phyloP scores from a whole-genome alignment of 805 yeast genomes.

The Candida awuae region DNA sequence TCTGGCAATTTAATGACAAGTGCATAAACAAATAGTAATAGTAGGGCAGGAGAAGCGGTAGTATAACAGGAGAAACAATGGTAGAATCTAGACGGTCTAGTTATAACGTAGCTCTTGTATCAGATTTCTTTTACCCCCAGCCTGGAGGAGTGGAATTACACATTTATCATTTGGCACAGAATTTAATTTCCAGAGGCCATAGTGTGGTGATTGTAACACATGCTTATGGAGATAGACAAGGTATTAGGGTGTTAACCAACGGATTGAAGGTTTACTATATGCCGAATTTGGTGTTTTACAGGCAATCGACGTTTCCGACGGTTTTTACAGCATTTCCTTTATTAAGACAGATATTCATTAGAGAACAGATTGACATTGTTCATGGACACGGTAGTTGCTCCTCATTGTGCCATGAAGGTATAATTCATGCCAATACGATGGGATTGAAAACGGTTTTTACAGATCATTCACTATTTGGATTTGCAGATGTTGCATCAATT shows the following conservation, averaged over 20 bases:
- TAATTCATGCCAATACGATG: constrained; percentile 89
- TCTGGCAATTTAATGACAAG: no score
- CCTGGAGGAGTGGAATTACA: constrained; percentile 98
- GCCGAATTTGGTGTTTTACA: constrained; percentile 70
- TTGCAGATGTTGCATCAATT: constrained; percentile 76
- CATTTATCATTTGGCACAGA: constrained; percentile 82
- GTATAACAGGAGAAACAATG: not conserved
- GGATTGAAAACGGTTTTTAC: constrained; percentile 88
- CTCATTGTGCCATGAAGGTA: constrained; percentile 79
- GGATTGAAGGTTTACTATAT: constrained; percentile 91
- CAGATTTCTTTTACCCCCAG: constrained; percentile 97
- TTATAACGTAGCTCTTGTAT: constrained; percentile 46
- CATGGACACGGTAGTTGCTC: constrained; percentile 95
- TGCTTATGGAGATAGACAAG: constrained; percentile 73
- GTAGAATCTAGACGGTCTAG: no score
- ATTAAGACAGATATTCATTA: constrained; percentile 70
- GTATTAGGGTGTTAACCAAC: constrained; percentile 74
- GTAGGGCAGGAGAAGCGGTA: no score
- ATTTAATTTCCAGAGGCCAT: constrained; percentile 73
- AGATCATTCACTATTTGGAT: constrained; percentile 93
- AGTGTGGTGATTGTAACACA: constrained; percentile 84
- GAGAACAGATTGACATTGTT: constrained; percentile 81
- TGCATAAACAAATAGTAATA: no score
- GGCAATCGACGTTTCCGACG: constrained; percentile 83
- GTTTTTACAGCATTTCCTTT: constrained; percentile 85